Conservation (phyloP, 1,284 basidiomycete genomes). For the Boletus hoseneyae region DNA sequence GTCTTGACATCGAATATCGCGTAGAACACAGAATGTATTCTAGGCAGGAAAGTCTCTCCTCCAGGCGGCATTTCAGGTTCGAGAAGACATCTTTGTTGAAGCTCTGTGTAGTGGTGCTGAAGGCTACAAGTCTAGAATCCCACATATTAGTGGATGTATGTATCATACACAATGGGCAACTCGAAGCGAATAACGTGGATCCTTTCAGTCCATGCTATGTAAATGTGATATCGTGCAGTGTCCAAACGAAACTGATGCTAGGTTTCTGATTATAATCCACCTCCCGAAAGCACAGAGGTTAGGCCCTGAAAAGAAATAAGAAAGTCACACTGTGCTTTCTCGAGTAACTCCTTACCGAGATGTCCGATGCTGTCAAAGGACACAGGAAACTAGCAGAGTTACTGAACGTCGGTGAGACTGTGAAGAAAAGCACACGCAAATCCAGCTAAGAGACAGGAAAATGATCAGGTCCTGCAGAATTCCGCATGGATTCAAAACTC, state of each 20-base stretch:
- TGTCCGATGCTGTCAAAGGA: slow-evolving; percentile 45
- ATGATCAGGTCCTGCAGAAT: slow-evolving; percentile 9
- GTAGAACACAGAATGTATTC: slow-evolving; percentile 85
- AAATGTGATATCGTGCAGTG: slow-evolving; percentile 8
- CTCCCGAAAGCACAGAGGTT: slow-evolving; percentile 15
- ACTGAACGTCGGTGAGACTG: slow-evolving; percentile 66
- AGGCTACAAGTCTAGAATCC: neutral
- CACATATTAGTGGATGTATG: neutral
- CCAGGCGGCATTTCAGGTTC: slow-evolving; percentile 41
- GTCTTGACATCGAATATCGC: slow-evolving; percentile 80
- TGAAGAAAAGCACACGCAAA: slow-evolving; percentile 62
- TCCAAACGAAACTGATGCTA: slow-evolving; percentile 9
- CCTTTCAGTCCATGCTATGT: slow-evolving; percentile 20
- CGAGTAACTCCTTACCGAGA: slow-evolving; percentile 16
- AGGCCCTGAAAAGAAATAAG: slow-evolving; percentile 18
- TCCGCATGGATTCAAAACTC: neutral
- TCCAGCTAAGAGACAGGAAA: slow-evolving; percentile 44
- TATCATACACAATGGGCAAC: neutral
- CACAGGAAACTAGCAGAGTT: slow-evolving; percentile 68
- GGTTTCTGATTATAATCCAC: neutral
- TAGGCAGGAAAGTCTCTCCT: slow-evolving; percentile 69
- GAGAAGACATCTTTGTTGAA: too few relatives aligned
- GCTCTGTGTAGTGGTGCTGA: too few relatives aligned
- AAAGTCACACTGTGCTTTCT: neutral
- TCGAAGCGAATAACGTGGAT: neutral